phyloP scores from a whole-genome alignment of 2,329 filamentous ascomycete genomes.

The Chaetomiaceae sp. region DNA sequence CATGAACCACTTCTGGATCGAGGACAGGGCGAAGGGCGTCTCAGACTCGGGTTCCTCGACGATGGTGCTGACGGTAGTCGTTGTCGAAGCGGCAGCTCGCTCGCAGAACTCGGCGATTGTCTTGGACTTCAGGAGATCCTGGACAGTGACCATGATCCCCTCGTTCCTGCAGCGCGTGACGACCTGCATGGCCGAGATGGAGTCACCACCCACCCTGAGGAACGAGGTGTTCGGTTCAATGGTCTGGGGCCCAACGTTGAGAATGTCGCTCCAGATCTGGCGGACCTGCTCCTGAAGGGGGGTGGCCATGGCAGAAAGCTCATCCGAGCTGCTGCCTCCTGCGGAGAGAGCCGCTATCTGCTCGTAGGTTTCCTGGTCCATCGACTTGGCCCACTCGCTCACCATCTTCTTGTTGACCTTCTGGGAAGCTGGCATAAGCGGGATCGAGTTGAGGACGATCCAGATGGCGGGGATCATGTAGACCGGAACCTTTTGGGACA shows the following conservation, averaged over 20 bases:
- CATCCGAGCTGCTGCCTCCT: too few relatives aligned
- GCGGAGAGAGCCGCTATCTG: not conserved
- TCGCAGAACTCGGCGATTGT: slow-evolving; percentile 27
- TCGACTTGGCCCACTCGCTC: not conserved
- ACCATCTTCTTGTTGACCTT: slow-evolving; percentile 6
- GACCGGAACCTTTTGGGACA: not conserved
- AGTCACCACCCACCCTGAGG: slow-evolving; percentile 40
- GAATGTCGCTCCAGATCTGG: not conserved
- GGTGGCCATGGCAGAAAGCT: too few relatives aligned
- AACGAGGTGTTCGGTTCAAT: slow-evolving; percentile 26
- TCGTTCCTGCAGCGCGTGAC: slow-evolving; percentile 34
- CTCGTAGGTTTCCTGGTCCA: slow-evolving; percentile 3
- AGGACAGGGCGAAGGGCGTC: slow-evolving; percentile 36
- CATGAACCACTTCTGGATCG: slow-evolving; percentile 36
- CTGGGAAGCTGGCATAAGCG: slow-evolving; percentile 17
- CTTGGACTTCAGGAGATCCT: slow-evolving; percentile 31
- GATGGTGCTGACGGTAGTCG: not conserved
- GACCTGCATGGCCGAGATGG: slow-evolving; percentile 38
- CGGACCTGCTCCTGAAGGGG: not conserved
- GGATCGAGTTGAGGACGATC: slow-evolving; percentile 25
- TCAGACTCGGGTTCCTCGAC: not conserved
- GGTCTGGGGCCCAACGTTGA: not conserved
- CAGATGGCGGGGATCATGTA: slow-evolving; percentile 35
- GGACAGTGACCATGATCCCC: slow-evolving; percentile 31
- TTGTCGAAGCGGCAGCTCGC: not conserved